A percentile compares a stretch with the other conserved stretches of the same genome.
phyloP scores from a whole-genome alignment of 805 yeast species.

The Yamadazyma olivae region DNA sequence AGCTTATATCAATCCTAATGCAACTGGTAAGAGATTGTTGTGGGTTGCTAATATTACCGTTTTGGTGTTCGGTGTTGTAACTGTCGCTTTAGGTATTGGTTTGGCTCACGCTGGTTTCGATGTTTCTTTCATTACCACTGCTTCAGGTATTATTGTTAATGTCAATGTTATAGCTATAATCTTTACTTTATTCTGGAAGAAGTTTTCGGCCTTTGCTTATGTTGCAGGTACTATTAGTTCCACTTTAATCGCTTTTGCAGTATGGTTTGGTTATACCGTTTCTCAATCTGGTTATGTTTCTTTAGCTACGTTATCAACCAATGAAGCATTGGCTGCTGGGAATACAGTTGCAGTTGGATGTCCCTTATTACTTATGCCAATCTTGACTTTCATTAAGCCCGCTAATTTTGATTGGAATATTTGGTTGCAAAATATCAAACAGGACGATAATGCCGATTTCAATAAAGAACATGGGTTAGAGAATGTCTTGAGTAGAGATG shows the following conservation, averaged over 20 bases:
- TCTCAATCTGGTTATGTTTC: conserved; percentile 10
- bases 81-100: conserved; percentile 19
- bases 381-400: conserved; percentile 10
- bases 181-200: conserved; percentile 25
- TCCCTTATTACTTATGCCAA: conserved; percentile 12
- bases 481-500: conserved; percentile 23
- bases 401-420: conserved; percentile 12
- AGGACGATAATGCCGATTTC: conserved; percentile 17
- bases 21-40: conserved; percentile 22
- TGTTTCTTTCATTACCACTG: conserved; percentile 26
- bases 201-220: conserved; percentile 33
- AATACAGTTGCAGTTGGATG: conserved; percentile 13
- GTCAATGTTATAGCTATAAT: conserved; percentile 24
- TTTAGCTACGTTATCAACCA: conserved; percentile 13
- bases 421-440: conserved; percentile 12
- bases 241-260: conserved; percentile 31
- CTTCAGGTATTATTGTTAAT: conserved; percentile 19
- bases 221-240: conserved; percentile 37
- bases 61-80: conserved; percentile 19
- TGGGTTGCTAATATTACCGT: conserved; percentile 19
- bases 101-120: conserved; percentile 23
- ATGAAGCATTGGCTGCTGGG: conserved; percentile 15
- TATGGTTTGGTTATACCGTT: conserved; percentile 27
- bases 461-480: conserved; percentile 26
- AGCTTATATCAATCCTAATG: conserved; percentile 20